These are phyloP conservation scores for Scheffersomyces ergatensis DNA, from an alignment of 805 yeast genomes.

Conservation along the genomic window DNA sequence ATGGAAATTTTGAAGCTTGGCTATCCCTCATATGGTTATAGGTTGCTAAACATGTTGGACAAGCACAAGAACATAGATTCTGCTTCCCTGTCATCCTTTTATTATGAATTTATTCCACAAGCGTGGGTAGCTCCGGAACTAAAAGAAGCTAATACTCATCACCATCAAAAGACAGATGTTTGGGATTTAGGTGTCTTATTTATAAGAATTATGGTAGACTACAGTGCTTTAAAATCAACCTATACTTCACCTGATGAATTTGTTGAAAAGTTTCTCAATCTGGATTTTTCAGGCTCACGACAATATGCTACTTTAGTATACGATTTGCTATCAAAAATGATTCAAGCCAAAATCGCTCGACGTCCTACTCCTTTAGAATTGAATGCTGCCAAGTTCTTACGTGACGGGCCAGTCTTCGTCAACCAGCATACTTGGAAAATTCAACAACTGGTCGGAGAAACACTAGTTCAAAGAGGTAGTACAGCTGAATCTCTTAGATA, in stretches of 20 bases:
- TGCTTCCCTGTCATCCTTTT: background rate
- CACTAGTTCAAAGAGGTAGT: background rate
- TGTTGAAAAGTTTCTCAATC: constrained; percentile 17
- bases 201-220: constrained; percentile 35
- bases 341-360: constrained; percentile 62
- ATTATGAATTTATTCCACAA: constrained; percentile 17
- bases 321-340: constrained; percentile 65
- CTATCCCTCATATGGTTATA: constrained; percentile 51
- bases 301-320: constrained; percentile 65
- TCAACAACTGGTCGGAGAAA: background rate
- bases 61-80: constrained; percentile 15
- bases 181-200: constrained; percentile 90
- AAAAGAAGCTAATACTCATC: constrained; percentile 50
- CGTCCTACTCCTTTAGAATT: constrained; percentile 84
- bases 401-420: constrained; percentile 59
- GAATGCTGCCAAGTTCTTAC: constrained; percentile 75
- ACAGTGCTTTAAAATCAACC: constrained; percentile 61
- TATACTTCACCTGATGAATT: constrained; percentile 48
- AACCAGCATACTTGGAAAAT: background rate
- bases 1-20: constrained; percentile 58
- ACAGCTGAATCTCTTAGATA: background rate
- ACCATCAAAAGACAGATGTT: constrained; percentile 83
- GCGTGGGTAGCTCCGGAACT: constrained; percentile 85
- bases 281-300: constrained; percentile 51
- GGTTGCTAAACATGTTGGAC: constrained; percentile 25